Base-by-base conservation (phyloP, 225 moss, liverwort and hornwort species). In the Physcomitrium patens region DNA sequence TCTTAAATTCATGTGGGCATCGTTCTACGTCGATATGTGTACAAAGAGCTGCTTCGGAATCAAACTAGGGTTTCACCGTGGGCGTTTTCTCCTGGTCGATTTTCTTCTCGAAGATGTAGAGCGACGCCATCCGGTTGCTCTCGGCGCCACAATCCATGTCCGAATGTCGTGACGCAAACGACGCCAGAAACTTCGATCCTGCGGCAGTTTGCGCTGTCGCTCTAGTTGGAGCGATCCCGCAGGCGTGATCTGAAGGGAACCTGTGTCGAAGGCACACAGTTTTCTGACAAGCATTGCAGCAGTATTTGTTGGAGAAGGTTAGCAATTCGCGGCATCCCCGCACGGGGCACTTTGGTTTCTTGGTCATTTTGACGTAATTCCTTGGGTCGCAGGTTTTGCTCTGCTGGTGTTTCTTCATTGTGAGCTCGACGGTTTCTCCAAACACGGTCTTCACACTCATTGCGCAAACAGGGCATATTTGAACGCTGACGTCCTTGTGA, bases 291-390 rank as follows among this genome's bases (percentile, higher is more conserved):
- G 92, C 86, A 60, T 91, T 89, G 85, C 96, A 96, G 27, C 83
- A 85, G 28, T 91, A 92, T 70, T 89, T 92, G 69, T 96, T 96
- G 68, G 94, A 94, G 67, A 94, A 96, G 12, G 92, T 92, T 10
- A 96, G 88, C 79, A 89, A 44, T 51, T 94, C 92, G 37, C 87
- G 84, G 58, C 96, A 96, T 16, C 96, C 87, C 70, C 82, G 70
- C 0, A 96, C 92, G 22, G 96, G 94, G 70, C 96, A 96, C 76
- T 79, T 90, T 0, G 89, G 82, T 74, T 90, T 94, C 60, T 79
- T 82, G 75, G 78, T 70, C 8, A 84, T 76, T 75, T 69, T 84
- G 0, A 68, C 68, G 59, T 77, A 82, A 71, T 83, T 83, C 79
- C 85, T 91, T 37, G 80, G 84, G 37, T 83, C 86, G 12, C 85